Evolutionary conservation across 208 protist species (phyloP).

Genomic region (Crithidia thermophila): DNA sequence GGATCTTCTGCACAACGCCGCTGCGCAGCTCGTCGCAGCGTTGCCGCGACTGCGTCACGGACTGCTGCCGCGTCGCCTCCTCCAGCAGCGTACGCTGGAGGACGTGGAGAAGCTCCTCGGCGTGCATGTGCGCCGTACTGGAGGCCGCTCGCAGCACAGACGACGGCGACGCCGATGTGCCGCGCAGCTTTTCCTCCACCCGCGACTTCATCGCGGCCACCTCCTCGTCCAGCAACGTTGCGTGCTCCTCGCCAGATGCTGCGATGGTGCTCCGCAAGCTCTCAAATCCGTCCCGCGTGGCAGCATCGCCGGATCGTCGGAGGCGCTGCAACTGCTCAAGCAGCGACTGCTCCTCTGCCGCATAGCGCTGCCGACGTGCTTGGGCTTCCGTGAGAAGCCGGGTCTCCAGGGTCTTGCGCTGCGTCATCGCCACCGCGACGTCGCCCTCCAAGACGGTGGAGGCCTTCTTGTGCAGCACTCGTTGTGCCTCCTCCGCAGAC

Average conservation of each 20-base stretch:
- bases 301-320: constrained; percentile 24
- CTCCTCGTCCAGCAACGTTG: constrained; percentile 18
- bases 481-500: constrained; percentile 22
- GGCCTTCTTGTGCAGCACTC: constrained; percentile 32
- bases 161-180: background rate
- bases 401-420: constrained; percentile 42
- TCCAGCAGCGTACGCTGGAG: constrained; percentile 24
- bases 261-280: constrained; percentile 5
- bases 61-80: constrained; percentile 27
- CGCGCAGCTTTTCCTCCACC: constrained; percentile 36
- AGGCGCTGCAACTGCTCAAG: constrained; percentile 48
- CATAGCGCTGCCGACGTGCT: constrained; percentile 46
- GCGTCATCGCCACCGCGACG: constrained; percentile 26
- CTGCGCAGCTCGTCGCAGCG: constrained; percentile 34
- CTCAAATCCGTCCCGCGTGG: constrained; percentile 12
- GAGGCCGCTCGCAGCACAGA: background rate
- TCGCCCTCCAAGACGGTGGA: constrained; percentile 43
- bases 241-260: constrained; percentile 2
- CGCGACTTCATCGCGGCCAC: constrained; percentile 25
- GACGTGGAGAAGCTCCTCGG: constrained; percentile 49
- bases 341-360: constrained; percentile 42
- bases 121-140: constrained; percentile 29
- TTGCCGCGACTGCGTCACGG: constrained; percentile 18
- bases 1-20: constrained; percentile 20
- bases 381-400: constrained; percentile 41